These are phyloP conservation scores for Euphorbia schlechtendalii DNA, from an alignment of 441 rosid genomes.

Conservation along the genomic window DNA sequence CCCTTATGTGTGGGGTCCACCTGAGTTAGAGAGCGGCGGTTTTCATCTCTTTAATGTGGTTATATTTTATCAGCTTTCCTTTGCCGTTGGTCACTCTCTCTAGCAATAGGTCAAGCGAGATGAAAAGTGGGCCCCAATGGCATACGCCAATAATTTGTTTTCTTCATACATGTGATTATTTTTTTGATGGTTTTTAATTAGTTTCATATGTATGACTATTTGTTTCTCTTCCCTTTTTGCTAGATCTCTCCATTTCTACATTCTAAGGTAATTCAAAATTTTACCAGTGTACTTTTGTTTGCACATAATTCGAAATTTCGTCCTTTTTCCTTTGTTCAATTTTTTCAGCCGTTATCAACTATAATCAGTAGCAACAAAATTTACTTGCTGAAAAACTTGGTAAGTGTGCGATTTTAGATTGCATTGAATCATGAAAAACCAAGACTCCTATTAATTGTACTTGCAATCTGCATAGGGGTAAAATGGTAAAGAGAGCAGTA, in stretches of 20 bases:
- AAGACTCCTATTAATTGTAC: not conserved
- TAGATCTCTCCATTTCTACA: not conserved
- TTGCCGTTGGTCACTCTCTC: not conserved
- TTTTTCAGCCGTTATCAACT: not conserved
- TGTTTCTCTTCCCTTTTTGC: not conserved
- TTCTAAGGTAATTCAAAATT: not conserved
- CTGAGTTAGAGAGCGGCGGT: not conserved
- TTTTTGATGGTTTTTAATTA: not conserved
- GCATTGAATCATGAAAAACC: not conserved
- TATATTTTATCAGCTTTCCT: not conserved
- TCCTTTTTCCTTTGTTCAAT: not conserved
- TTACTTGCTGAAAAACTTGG: not conserved
- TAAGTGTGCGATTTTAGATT: not conserved
- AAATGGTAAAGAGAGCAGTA: slow-evolving; percentile 1
- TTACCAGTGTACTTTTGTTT: not conserved
- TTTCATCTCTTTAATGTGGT: slow-evolving; percentile 1
- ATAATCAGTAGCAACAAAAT: not conserved
- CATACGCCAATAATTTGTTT: not conserved
- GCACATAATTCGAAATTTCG: not conserved
- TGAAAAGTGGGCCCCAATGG: not conserved
- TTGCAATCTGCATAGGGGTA: not conserved
- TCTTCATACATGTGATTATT: not conserved
- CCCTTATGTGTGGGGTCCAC: slow-evolving; percentile 2
- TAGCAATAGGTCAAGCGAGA: not conserved
- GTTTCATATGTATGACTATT: not conserved